phyloP scores from a whole-genome alignment of 805 yeast species.

The Starmera quercuum region DNA sequence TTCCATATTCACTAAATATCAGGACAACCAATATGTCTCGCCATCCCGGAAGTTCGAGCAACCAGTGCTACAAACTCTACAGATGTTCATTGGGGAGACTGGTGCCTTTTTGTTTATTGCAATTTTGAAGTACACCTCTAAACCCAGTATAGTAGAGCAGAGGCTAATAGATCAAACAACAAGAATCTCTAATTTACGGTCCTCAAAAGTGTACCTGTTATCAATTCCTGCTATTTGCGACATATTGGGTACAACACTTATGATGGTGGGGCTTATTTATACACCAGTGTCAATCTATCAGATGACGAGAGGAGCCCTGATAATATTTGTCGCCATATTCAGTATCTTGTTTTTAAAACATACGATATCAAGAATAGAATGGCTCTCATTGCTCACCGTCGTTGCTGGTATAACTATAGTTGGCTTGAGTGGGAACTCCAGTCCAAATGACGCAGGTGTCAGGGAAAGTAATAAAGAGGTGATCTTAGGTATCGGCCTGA shows the following conservation, averaged over 20 bases:
- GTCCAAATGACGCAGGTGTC: slow-evolving; percentile 2
- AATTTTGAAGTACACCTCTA: slow-evolving; percentile 5
- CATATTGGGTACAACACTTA: slow-evolving; percentile 62
- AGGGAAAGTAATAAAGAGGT: slow-evolving; percentile 21
- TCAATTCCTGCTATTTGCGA: slow-evolving; percentile 68
- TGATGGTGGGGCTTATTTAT: slow-evolving; percentile 67
- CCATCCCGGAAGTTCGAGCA: slow-evolving; percentile 52
- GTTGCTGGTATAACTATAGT: slow-evolving; percentile 64
- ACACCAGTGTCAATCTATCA: slow-evolving; percentile 78
- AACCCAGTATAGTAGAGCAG: not conserved
- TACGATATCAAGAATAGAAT: slow-evolving; percentile 50
- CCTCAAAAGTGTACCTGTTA: slow-evolving; percentile 26
- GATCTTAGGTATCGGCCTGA: slow-evolving; percentile 47
- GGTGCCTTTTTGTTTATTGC: slow-evolving; percentile 36
- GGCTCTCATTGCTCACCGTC: slow-evolving; percentile 61
- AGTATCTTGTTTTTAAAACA: slow-evolving; percentile 56
- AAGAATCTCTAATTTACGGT: not conserved
- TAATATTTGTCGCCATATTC: slow-evolving; percentile 66
- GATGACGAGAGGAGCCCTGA: slow-evolving; percentile 78
- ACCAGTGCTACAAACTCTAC: slow-evolving; percentile 72
- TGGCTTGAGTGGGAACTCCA: slow-evolving; percentile 57
- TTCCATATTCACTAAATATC: slow-evolving; percentile 67
- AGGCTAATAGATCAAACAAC: not conserved
- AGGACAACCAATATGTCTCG: slow-evolving; percentile 66
- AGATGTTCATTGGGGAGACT: slow-evolving; percentile 75